phyloP scores from a whole-genome alignment of 2,329 filamentous ascomycete genomes.

The Pseudocercospora macadamiae region DNA sequence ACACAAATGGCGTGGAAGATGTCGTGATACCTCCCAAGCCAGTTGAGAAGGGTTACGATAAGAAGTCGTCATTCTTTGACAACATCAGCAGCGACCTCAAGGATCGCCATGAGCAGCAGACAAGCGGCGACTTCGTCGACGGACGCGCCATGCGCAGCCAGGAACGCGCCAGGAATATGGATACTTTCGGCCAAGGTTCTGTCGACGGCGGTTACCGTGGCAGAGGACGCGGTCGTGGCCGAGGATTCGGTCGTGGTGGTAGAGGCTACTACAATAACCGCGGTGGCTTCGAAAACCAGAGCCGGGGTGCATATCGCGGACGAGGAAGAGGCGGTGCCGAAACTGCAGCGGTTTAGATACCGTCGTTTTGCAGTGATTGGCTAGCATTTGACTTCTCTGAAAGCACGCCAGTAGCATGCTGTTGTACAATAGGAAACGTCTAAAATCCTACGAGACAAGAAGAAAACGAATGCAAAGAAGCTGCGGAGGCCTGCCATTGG shows the following conservation, averaged over 20 bases:
- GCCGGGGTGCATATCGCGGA: slow-evolving; percentile 18
- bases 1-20: slow-evolving; percentile 40
- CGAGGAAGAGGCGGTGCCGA: slow-evolving; percentile 26
- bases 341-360: slow-evolving; percentile 20
- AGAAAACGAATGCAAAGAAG: background rate
- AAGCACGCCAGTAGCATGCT: slow-evolving; percentile 3
- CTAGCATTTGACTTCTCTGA: background rate
- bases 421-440: slow-evolving; percentile 7
- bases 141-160: slow-evolving; percentile 88
- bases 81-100: slow-evolving; percentile 95
- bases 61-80: slow-evolving; percentile 89
- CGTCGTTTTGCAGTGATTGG: slow-evolving; percentile 9
- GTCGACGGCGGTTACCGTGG: slow-evolving; percentile 77
- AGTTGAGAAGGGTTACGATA: slow-evolving; percentile 72
- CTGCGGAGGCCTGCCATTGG: background rate
- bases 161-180: slow-evolving; percentile 93
- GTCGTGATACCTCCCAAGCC: slow-evolving; percentile 49
- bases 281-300: slow-evolving; percentile 17
- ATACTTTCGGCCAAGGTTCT: slow-evolving; percentile 96
- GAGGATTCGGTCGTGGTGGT: slow-evolving; percentile 62
- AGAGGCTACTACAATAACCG: background rate
- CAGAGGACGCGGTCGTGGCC: slow-evolving; percentile 77
- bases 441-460: slow-evolving; percentile 8
- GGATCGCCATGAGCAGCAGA: slow-evolving; percentile 68
- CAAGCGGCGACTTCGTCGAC: slow-evolving; percentile 62